These are phyloP conservation scores for Cymbopogon citratus DNA, from an alignment of 176 grass and related monocot species.

Conservation along the genomic window DNA sequence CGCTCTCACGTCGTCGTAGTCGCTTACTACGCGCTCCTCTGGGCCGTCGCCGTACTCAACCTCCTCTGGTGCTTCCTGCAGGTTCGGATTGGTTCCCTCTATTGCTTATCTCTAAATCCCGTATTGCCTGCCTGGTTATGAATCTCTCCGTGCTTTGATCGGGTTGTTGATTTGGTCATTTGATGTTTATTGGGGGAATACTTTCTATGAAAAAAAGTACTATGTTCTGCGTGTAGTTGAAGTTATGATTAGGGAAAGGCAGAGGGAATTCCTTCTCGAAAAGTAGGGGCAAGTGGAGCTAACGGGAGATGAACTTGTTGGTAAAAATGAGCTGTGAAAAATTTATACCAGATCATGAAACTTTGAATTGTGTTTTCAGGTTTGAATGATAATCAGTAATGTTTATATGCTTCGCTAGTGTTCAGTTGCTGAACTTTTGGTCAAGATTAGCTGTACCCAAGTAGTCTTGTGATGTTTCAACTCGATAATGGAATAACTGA, in stretches of 20 bases:
- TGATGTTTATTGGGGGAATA: not conserved
- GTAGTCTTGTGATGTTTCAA: conserved; percentile 13
- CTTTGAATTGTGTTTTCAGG: not conserved
- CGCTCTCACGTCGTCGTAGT: conserved; percentile 85
- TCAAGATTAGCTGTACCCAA: not conserved
- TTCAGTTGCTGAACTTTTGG: not conserved
- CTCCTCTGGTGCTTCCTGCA: conserved; percentile 91
- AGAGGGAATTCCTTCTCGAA: not conserved
- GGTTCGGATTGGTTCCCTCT: conserved; percentile 31
- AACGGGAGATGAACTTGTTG: not conserved
- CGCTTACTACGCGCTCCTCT: conserved; percentile 81
- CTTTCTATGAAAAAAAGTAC: not conserved
- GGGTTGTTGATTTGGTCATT: not conserved
- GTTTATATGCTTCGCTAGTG: not conserved
- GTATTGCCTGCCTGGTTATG: not conserved
- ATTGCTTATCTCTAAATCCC: not conserved
- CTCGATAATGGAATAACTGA: not conserved
- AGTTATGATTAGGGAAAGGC: not conserved
- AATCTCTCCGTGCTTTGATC: not conserved
- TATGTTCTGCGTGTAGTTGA: not conserved
- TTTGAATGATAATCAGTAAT: not conserved
- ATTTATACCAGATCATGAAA: not conserved
- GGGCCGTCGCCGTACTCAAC: conserved; percentile 75
- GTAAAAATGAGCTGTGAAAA: not conserved
- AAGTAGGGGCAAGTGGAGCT: not conserved